phyloP scores from a whole-genome alignment of 148 eudicot genomes.

The Fagopyrum tataricum region DNA sequence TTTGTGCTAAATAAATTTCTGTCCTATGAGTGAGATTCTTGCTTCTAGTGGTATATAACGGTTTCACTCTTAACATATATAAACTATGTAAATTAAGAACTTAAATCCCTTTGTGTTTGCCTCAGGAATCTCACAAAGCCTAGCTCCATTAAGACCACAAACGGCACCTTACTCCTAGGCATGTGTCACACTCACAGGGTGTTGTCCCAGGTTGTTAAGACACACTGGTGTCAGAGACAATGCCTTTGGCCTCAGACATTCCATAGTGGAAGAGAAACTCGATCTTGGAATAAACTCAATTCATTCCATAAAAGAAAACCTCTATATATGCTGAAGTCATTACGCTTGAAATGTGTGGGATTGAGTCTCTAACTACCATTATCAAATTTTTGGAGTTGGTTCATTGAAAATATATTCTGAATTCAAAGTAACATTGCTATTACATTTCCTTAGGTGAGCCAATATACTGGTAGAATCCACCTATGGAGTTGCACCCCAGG shows the following conservation, averaged over 20 bases:
- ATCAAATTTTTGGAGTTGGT: neutral
- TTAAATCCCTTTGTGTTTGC: neutral
- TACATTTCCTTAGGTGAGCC: constrained; percentile 53
- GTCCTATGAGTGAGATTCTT: too few species aligned
- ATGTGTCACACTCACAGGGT: neutral
- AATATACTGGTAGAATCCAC: constrained; percentile 89
- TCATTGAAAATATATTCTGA: neutral
- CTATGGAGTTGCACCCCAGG: constrained; percentile 62
- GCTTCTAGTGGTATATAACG: too few species aligned
- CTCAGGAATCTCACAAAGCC: neutral
- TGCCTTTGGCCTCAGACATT: neutral
- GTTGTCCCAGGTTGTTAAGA: neutral
- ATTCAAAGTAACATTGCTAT: neutral
- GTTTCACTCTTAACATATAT: too few species aligned
- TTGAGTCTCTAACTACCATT: neutral
- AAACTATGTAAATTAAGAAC: too few species aligned
- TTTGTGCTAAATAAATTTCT: too few species aligned
- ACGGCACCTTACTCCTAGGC: neutral
- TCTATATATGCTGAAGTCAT: neutral
- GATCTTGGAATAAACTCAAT: neutral
- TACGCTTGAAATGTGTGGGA: neutral
- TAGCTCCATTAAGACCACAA: neutral
- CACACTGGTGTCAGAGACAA: neutral
- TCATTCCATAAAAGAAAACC: neutral
- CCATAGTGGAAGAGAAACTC: neutral